Evolutionary conservation across 2,329 filamentous ascomycete species (phyloP), one percentile per base, ranked within the genome.

Genomic region (Aureobasidium sp.): DNA sequence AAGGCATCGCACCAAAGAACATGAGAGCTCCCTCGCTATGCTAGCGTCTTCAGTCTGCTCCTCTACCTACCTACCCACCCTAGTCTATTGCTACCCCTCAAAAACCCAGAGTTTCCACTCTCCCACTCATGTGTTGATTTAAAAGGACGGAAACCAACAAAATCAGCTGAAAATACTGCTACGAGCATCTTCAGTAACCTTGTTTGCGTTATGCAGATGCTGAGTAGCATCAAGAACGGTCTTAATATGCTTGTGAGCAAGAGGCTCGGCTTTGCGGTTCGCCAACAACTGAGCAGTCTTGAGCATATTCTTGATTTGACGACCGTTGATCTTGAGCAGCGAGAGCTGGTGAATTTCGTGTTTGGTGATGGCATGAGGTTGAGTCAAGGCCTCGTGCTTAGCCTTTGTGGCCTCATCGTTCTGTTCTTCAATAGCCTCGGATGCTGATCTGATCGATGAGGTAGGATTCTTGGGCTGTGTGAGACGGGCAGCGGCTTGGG

Each of bases 231-330:
- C 70, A 60, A 75, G 64, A 27, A 75, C 73, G 48, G 66, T 70
- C 63, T 70, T 67, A 29, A 77, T 61, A 9, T 73, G 71, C 42
- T 65, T 62, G 34, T 69, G 66, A 11, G 53, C 64, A 37, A 74
- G 58, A 2, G 63, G 62, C 57, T 70, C 66, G 27, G 66, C 63
- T 39, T 65, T 63, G 30, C 66, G 62, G 10, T 53, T 65, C 25
- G 72, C 71, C 48, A 73, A 65, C 52, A 73, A 45, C 62, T 75
- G 72, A 11, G 74, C 74, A 36, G 74, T 76, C 69, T 77, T 77
- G 21, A 76, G 63, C 44, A 70, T 67, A 65, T 74, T 77, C 72
- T 74, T 77, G 66, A 78, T 77, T 68, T 77, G 75, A 30, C 74
- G 65, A 7, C 75, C 75, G 62, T 77, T 77, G 61, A 77, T 65